phyloP scores from a whole-genome alignment of 768 basidiomycete species.

The Amanita thiersii region DNA sequence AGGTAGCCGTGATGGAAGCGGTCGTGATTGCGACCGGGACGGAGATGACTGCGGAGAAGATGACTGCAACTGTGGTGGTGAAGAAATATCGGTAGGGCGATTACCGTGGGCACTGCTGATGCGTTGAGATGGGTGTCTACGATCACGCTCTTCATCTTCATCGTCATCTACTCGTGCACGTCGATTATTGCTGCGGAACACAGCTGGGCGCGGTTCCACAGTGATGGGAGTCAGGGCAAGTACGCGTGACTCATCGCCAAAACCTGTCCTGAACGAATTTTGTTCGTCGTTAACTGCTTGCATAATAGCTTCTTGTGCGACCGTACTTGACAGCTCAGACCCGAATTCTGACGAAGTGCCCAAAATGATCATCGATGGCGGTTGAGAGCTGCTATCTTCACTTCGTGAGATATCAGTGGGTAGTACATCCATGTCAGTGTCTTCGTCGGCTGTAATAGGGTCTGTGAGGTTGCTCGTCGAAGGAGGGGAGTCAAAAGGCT shows the following conservation, averaged over 20 bases:
- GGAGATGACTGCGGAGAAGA: constrained; percentile 9
- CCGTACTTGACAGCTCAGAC: constrained; percentile 1
- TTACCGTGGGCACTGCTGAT: constrained; percentile 17
- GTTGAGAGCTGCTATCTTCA: constrained; percentile 22
- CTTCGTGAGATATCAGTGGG: not conserved
- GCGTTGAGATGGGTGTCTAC: constrained; percentile 59
- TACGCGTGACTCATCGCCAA: not conserved
- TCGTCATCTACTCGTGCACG: constrained; percentile 58
- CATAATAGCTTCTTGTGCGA: constrained; percentile 9
- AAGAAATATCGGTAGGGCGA: constrained; percentile 15
- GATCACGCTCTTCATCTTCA: constrained; percentile 50
- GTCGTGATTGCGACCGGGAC: constrained; percentile 8
- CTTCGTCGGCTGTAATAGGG: not conserved
- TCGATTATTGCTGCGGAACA: constrained; percentile 23
- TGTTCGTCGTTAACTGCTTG: constrained; percentile 2
- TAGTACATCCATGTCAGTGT: constrained; percentile 1
- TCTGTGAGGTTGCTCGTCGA: not conserved
- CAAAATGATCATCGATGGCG: constrained; percentile 16
- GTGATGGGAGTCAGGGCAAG: constrained; percentile 4
- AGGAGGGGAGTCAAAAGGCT: not conserved
- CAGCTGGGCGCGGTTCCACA: constrained; percentile 9
- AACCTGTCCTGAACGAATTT: not conserved
- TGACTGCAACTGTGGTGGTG: constrained; percentile 11
- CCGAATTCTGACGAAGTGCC: constrained; percentile 8
- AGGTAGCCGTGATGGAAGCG: constrained; percentile 7